Conservation (phyloP, 139 green algal species). For the Deuterostichococcus epilithicus region DNA sequence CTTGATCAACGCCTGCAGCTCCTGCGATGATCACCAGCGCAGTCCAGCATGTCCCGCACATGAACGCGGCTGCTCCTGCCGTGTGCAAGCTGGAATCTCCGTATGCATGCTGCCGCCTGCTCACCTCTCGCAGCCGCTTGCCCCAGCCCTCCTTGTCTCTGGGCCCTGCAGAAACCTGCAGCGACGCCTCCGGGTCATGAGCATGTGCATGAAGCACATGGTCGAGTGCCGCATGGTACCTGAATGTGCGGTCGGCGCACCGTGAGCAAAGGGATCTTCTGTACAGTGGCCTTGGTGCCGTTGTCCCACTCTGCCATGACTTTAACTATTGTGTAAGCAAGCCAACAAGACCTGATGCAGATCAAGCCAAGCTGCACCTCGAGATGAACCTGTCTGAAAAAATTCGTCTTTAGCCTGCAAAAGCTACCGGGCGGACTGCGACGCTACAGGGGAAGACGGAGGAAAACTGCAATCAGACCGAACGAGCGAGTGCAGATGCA, state of each 20-base stretch:
- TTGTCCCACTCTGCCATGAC: conserved; percentile 78
- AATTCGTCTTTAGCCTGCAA: too few species aligned
- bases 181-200: neutral
- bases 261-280: conserved; percentile 89
- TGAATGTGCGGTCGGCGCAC: conserved; percentile 16
- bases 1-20: conserved; percentile 85
- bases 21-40: conserved; percentile 47
- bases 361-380: too few species aligned
- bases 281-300: conserved; percentile 66
- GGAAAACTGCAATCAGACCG: too few species aligned
- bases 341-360: too few species aligned
- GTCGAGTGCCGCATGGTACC: neutral
- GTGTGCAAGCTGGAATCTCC: neutral
- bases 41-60: neutral
- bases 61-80: neutral
- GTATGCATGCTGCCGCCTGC: neutral
- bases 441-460: too few species aligned
- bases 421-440: too few species aligned
- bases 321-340: too few species aligned
- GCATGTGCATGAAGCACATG: neutral
- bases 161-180: conserved; percentile 55
- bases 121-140: conserved; percentile 74
- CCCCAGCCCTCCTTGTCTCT: conserved; percentile 74
- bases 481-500: too few species aligned
- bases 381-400: too few species aligned